These are phyloP conservation scores for Austroboletus novae-zelandiae DNA, from an alignment of 1,284 basidiomycete genomes.

Conservation along the genomic window DNA sequence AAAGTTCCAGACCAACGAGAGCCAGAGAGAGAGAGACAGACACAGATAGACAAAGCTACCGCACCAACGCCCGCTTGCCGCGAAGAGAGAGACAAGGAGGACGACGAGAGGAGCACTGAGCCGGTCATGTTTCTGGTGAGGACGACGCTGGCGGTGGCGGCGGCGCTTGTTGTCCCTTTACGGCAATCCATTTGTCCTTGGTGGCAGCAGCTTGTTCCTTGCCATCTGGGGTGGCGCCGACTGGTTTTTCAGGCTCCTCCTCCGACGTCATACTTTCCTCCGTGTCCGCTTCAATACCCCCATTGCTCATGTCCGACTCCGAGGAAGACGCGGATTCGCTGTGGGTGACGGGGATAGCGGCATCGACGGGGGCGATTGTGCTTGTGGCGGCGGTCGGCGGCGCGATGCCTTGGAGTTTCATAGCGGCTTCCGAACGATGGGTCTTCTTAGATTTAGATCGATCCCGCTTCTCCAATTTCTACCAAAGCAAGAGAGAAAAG, in stretches of 20 bases:
- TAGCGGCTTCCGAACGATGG: constrained; percentile 36
- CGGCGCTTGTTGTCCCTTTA: constrained; percentile 39
- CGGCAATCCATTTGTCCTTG: constrained; percentile 73
- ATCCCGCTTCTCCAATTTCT: constrained; percentile 60
- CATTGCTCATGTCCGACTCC: constrained; percentile 57
- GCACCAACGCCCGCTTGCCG: too few species aligned
- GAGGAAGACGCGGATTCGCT: constrained; percentile 41
- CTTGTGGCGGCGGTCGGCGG: constrained; percentile 19
- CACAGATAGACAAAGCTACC: too few species aligned
- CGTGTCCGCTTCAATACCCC: constrained; percentile 61
- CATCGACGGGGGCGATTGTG: constrained; percentile 30
- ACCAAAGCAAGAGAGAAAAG: neutral
- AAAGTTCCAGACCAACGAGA: constrained; percentile 13
- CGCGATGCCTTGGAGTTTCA: constrained; percentile 32
- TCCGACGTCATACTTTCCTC: constrained; percentile 75
- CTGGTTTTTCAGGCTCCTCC: constrained; percentile 52
- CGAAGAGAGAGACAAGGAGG: too few species aligned
- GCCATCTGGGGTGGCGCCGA: constrained; percentile 26
- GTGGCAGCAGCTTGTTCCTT: constrained; percentile 20
- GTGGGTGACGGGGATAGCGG: constrained; percentile 25
- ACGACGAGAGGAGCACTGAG: too few species aligned
- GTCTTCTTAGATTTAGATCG: constrained; percentile 55
- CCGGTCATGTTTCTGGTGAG: constrained; percentile 9
- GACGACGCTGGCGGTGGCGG: neutral
- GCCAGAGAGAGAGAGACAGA: neutral